Evolutionary conservation across 768 basidiomycete species (phyloP).

Genomic region (Sistotremastrum niveocremeum): DNA sequence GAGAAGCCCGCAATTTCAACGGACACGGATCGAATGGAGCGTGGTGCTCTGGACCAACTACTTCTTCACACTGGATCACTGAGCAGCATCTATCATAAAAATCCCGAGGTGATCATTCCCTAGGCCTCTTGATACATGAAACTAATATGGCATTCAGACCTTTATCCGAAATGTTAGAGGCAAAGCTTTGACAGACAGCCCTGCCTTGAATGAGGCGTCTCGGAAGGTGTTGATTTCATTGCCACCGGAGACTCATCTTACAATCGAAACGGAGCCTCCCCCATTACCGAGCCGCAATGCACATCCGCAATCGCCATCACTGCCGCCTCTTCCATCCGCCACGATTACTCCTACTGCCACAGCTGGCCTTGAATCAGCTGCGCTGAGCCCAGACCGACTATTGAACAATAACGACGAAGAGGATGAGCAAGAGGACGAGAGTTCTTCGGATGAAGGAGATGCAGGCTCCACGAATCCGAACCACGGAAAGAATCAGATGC

Average conservation of each 20-base stretch:
- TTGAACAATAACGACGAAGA: constrained; percentile 13
- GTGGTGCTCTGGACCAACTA: constrained; percentile 89
- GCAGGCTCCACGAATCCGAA: constrained; percentile 7
- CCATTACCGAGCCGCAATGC: constrained; percentile 13
- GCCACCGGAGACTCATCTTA: constrained; percentile 32
- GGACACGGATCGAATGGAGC: constrained; percentile 94
- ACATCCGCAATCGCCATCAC: constrained; percentile 6
- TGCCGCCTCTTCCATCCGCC: constrained; percentile 15
- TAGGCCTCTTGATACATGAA: not conserved
- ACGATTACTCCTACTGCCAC: constrained; percentile 11
- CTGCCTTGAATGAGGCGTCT: constrained; percentile 77
- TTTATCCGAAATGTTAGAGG: constrained; percentile 87
- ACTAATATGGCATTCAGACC: constrained; percentile 34
- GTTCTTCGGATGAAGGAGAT: constrained; percentile 27
- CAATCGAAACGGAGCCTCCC: constrained; percentile 16
- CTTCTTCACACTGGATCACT: constrained; percentile 87
- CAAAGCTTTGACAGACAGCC: constrained; percentile 73
- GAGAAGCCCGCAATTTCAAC: constrained; percentile 97
- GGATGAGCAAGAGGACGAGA: constrained; percentile 23
- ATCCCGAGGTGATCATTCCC: constrained; percentile 57
- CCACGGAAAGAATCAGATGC: constrained; percentile 5
- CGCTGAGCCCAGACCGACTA: constrained; percentile 8
- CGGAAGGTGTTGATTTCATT: constrained; percentile 56
- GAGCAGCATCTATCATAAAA: constrained; percentile 96
- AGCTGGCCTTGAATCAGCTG: constrained; percentile 3